A percentile compares a stretch with the other conserved stretches of the same genome.
Conservation (phyloP, 139 green algal genomes). For the Chlorella sp. region DNA sequence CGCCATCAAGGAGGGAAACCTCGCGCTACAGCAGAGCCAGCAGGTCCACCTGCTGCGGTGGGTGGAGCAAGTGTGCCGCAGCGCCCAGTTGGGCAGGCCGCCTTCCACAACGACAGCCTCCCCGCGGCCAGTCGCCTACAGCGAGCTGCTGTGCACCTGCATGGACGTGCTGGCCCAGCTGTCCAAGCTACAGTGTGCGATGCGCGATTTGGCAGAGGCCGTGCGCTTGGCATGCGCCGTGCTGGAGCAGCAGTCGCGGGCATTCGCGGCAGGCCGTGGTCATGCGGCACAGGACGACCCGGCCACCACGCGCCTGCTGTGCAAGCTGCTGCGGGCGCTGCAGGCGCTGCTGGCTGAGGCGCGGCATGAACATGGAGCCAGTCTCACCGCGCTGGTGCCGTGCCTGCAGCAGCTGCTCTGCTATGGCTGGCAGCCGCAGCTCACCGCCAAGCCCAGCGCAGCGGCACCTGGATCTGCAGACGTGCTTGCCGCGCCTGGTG, state of each 20-base stretch:
- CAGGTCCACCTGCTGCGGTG: constrained; percentile 8
- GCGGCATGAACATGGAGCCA: constrained; percentile 18
- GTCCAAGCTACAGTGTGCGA: too few relatives aligned
- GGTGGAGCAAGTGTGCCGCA: constrained; percentile 1
- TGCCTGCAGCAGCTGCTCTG: constrained; percentile 18
- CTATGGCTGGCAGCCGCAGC: constrained; percentile 17
- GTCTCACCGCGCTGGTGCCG: neutral
- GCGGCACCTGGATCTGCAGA: neutral
- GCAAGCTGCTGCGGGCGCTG: constrained; percentile 20
- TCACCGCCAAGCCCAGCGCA: neutral
- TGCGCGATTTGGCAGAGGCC: too few relatives aligned
- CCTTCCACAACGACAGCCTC: neutral
- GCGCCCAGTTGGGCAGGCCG: neutral
- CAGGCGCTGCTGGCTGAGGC: constrained; percentile 24
- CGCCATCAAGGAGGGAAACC: neutral
- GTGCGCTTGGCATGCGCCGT: too few relatives aligned
- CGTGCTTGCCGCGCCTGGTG: neutral
- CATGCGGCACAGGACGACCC: neutral
- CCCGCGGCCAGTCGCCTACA: neutral
- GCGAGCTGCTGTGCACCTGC: constrained; percentile 9
- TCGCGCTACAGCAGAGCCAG: neutral
- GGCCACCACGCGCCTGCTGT: constrained; percentile 10
- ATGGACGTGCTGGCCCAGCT: constrained; percentile 17
- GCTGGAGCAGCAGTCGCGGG: neutral
- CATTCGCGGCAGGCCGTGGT: neutral